These are phyloP conservation scores for Diplosphaera chodatii DNA, from an alignment of 139 green algal genomes.

Conservation along the genomic window DNA sequence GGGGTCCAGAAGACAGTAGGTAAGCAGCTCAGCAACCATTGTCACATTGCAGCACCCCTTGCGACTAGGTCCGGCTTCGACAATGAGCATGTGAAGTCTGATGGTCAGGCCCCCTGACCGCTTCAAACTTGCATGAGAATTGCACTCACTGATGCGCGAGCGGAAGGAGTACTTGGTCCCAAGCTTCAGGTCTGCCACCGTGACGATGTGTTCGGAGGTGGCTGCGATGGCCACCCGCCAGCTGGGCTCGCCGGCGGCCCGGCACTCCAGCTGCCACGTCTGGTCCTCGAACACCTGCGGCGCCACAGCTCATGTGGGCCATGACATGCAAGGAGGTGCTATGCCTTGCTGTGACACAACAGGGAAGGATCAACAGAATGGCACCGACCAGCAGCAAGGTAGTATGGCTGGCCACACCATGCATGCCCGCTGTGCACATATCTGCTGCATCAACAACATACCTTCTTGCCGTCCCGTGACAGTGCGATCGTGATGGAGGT, in stretches of 20 bases:
- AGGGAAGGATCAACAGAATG: too few relatives aligned
- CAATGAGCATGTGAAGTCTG: not conserved
- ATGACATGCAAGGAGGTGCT: not conserved
- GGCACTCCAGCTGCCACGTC: conserved; percentile 4
- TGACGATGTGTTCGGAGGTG: not conserved
- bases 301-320: not conserved
- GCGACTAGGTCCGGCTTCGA: not conserved
- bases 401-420: too few relatives aligned
- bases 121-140: too few relatives aligned
- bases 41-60: too few relatives aligned
- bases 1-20: too few relatives aligned
- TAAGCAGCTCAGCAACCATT: too few relatives aligned
- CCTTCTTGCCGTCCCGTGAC: not conserved
- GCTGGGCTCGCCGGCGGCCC: not conserved
- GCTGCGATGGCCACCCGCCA: not conserved
- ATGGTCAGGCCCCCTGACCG: too few relatives aligned
- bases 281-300: not conserved
- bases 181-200: not conserved
- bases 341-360: too few relatives aligned
- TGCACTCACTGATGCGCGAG: not conserved
- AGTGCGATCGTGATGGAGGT: conserved; percentile 4
- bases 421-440: too few relatives aligned
- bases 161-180: conserved; percentile 14
- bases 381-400: too few relatives aligned
- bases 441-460: not conserved